phyloP scores from a whole-genome alignment of 306 rosid genomes.

The Ormosia semicastrata region DNA sequence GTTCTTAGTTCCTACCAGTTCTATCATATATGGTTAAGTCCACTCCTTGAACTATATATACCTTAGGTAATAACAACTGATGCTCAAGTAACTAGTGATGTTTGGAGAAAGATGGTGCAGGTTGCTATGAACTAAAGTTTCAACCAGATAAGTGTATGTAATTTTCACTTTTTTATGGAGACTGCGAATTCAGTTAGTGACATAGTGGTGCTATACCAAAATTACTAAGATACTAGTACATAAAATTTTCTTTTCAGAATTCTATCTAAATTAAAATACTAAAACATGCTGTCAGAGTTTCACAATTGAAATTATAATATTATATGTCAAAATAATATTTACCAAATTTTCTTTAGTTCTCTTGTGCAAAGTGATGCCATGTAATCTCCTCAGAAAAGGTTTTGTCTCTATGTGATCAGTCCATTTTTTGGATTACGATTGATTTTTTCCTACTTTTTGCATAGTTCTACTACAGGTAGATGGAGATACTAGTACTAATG shows the following conservation, averaged over 20 bases:
- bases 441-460: no score
- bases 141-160: conserved; percentile 90
- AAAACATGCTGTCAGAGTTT: neutral
- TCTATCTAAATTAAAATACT: neutral
- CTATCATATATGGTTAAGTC: neutral
- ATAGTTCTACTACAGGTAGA: no score
- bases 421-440: no score
- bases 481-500: no score
- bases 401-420: neutral
- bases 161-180: conserved; percentile 4
- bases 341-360: no score
- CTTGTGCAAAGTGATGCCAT: neutral
- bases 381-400: neutral
- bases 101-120: conserved; percentile 90
- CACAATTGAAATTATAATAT: conserved; percentile 2
- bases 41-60: conserved; percentile 19
- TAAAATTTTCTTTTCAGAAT: neutral
- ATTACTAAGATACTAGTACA: neutral
- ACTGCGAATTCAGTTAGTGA: neutral
- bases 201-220: neutral
- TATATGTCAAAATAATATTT: conserved; percentile 3
- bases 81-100: conserved; percentile 68
- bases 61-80: conserved; percentile 85
- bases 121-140: conserved; percentile 83
- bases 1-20: neutral